Conservation (phyloP, 805 yeast species). For the Saccharomycopsis babjevae region DNA sequence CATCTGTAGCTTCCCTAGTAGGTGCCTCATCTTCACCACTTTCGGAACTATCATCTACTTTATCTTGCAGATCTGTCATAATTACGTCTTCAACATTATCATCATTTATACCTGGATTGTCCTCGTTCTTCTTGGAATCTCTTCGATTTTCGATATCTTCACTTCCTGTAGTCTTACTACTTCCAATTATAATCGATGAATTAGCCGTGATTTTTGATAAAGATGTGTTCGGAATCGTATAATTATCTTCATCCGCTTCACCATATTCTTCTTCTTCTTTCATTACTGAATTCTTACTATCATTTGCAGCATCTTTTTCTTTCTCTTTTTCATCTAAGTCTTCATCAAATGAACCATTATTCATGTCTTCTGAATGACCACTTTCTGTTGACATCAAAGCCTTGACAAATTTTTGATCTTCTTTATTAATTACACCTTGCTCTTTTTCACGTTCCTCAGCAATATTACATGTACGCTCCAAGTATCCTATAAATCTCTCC, state of each 20-base stretch:
- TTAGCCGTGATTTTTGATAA: constrained; percentile 9
- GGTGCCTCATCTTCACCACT: background rate
- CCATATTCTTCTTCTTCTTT: constrained; percentile 13
- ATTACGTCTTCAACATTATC: background rate
- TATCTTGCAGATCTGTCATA: background rate
- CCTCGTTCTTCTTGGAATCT: background rate
- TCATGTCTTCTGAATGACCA: constrained; percentile 1
- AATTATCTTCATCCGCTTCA: constrained; percentile 13
- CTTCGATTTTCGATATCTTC: constrained; percentile 6
- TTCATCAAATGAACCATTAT: background rate
- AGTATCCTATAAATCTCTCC: constrained; percentile 22
- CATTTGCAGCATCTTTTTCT: background rate
- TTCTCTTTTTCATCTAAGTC: background rate
- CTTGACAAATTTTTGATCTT: constrained; percentile 12
- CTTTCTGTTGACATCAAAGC: constrained; percentile 9
- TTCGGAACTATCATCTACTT: background rate
- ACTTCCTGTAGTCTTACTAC: background rate
- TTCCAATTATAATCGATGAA: background rate
- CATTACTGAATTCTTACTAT: constrained; percentile 5
- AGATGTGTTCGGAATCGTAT: constrained; percentile 14
- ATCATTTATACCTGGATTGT: background rate
- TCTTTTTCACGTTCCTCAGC: constrained; percentile 19
- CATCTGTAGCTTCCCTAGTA: background rate
- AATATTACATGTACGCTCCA: constrained; percentile 22
- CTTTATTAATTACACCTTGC: constrained; percentile 13